Base-by-base conservation (phyloP, 345 rosid genomes). In the Draba incana region DNA sequence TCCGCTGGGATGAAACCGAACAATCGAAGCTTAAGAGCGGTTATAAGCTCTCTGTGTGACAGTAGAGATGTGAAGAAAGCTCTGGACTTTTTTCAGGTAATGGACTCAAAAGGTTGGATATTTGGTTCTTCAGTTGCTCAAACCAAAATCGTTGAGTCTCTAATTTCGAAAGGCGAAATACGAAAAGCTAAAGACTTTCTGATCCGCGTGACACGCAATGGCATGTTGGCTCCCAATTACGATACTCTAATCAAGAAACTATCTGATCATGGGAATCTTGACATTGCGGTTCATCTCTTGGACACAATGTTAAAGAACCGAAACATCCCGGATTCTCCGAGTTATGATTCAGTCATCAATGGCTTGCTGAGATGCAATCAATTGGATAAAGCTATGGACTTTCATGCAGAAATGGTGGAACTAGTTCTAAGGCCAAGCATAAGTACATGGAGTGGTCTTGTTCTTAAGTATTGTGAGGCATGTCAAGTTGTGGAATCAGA, bases 361-460 rank as follows among this genome's bases (percentile, higher is more conserved):
- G 76, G 86, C 59, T 72, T 84, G 30, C 79, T 90, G 77, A 70
- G 63, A 51, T 30, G 69, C 42, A 71, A 43, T 14, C 33, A 77
- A 30, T 62, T 87, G 63, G 77, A 75, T 11, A 68, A 68, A 55
- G 92, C 95, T 31, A 56, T 85, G 82, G 82, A 82, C 69, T 80
- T 86, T 67, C 89, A 84, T 59, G 11, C 82, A 3, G 91, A 92
- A 83, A 85, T 86, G 89, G 45, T 84, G 74, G 79, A 77, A 7
- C 53, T 75, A 72, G 80, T 82, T 68, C 80, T 86, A 30, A 83
- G 69, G 14, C 92, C 89, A 16, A 86, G 85, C 66, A 62, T 77
- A 15, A 74, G 62, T 41, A 77, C 86, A 11, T 81, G 87, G 86
- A 77, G 66, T 43, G 35, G 61, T 35, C 79, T 92, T 35, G 62